A percentile compares a stretch with the other conserved stretches of the same genome.
phyloP scores from a whole-genome alignment of 2,329 filamentous ascomycete genomes.

The Verticillium nonalfalfae region DNA sequence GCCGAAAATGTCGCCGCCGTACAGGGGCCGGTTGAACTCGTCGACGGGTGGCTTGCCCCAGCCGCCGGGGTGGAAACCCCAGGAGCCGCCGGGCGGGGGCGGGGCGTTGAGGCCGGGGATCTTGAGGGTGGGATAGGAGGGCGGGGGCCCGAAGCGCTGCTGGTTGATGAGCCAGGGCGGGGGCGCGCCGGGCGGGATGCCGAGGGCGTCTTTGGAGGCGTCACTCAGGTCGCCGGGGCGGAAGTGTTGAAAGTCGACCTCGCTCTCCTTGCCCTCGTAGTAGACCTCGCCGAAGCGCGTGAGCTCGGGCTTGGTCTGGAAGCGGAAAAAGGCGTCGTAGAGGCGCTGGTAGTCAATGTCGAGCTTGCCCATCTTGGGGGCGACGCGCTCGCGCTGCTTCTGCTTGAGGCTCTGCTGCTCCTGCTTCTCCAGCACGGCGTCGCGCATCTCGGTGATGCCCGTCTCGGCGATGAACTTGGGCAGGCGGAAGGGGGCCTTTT shows the following conservation, averaged over 20 bases:
- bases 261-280: slow-evolving; percentile 97
- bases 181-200: slow-evolving; percentile 86
- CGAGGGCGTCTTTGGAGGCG: slow-evolving; percentile 83
- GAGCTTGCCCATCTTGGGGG: slow-evolving; percentile 92
- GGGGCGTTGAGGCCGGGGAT: slow-evolving; percentile 93
- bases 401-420: slow-evolving; percentile 88
- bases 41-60: slow-evolving; percentile 96
- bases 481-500: slow-evolving; percentile 87
- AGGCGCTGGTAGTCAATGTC: slow-evolving; percentile 98
- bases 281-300: slow-evolving; percentile 98
- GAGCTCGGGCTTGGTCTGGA: slow-evolving; percentile 91
- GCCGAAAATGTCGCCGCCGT: slow-evolving; percentile 92
- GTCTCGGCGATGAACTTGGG: slow-evolving; percentile 98
- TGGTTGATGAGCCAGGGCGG: slow-evolving; percentile 98
- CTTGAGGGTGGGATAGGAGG: slow-evolving; percentile 91
- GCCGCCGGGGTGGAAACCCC: slow-evolving; percentile 93
- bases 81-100: slow-evolving; percentile 78
- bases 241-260: slow-evolving; percentile 88
- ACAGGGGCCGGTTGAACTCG: slow-evolving; percentile 85
- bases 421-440: slow-evolving; percentile 93
- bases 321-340: slow-evolving; percentile 97
- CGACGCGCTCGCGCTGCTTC: slow-evolving; percentile 89
- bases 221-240: slow-evolving; percentile 87
- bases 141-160: slow-evolving; percentile 87
- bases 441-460: slow-evolving; percentile 95